Evolutionary conservation across 768 basidiomycete species (phyloP).

Genomic region (Dendrothele bispora): DNA sequence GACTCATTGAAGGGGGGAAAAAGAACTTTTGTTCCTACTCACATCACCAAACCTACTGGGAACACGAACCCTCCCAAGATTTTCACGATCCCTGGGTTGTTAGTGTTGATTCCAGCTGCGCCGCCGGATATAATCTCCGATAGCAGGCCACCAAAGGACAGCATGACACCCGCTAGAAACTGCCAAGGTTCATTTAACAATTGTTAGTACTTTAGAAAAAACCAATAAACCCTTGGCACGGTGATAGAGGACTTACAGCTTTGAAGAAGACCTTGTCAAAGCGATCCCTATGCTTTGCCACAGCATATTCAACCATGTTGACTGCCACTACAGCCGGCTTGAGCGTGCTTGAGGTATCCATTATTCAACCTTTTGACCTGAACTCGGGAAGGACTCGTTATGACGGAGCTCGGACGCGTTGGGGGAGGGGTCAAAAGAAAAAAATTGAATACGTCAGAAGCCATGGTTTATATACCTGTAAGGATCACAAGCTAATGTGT

Average conservation of each 20-base stretch:
- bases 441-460: too few species aligned
- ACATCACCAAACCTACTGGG: constrained; percentile 80
- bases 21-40: constrained; percentile 12
- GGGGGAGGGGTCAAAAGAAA: too few species aligned
- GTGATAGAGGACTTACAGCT: constrained; percentile 46
- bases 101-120: constrained; percentile 43
- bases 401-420: too few species aligned
- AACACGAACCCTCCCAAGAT: constrained; percentile 68
- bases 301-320: constrained; percentile 53
- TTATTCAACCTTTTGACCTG: too few species aligned
- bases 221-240: not conserved
- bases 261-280: constrained; percentile 64
- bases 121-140: constrained; percentile 63
- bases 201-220: too few species aligned
- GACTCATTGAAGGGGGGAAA: not conserved
- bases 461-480: too few species aligned
- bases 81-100: constrained; percentile 69
- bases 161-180: constrained; percentile 69
- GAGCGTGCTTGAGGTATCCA: constrained; percentile 42
- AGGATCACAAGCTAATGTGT: too few species aligned
- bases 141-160: constrained; percentile 73
- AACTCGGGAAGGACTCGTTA: too few species aligned
- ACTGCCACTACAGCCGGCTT: constrained; percentile 59
- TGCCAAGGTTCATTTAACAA: too few species aligned
- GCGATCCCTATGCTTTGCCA: constrained; percentile 64